Evolutionary conservation across 371 early-diverging fungal species (phyloP), one percentile per base, ranked within the genome.

Genomic region (Mortierella sp.): DNA sequence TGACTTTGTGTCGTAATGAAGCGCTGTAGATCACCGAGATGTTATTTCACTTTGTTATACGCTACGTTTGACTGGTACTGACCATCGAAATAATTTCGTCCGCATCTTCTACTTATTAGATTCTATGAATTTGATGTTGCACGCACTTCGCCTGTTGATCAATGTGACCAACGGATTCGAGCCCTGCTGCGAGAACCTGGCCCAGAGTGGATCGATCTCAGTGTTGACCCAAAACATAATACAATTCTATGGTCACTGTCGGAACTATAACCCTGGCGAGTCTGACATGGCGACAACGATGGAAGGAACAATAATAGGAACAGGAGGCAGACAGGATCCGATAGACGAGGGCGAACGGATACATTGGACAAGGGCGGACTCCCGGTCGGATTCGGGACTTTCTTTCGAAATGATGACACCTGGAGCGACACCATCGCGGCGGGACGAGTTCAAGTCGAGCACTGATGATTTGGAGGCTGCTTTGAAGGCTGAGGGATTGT

Each of bases 91-190:
- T 19, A 61, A 61, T 22, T 61, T 61, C 2, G 34, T 61, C 50
- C 52, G 24, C 47, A 31, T 45, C 22, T 2, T 34, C n/a, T 55
- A 66, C 1, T 26, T 4, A 43, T 10, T 76, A 82, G 83, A 75
- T 47, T 77, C 83, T 48, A 65, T 78, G 70, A 79, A 72, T 29
- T 34, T 83, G 52, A 73, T 83, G 76, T 61, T 78, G 47, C 79
- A 83, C 37, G 52, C 63, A 7, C 64, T 83, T 26, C 79, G 79
- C 8, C 43, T 83, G 14, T 47, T 83, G 10, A 67, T 83, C 43
- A 83, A 83, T 73, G 65, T 78, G 22, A 78, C 84, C 5, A 78
- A 78, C 41, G 68, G 72, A 16, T 47, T 64, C 34, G 76, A 78
- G 61, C 76, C 76, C 4, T 83, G 79, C 50, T 76, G 84, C 19